Evolutionary conservation across 768 basidiomycete genomes (phyloP), one percentile per base, ranked within the genome.

Genomic region (Macrolepiota dolichaula): DNA sequence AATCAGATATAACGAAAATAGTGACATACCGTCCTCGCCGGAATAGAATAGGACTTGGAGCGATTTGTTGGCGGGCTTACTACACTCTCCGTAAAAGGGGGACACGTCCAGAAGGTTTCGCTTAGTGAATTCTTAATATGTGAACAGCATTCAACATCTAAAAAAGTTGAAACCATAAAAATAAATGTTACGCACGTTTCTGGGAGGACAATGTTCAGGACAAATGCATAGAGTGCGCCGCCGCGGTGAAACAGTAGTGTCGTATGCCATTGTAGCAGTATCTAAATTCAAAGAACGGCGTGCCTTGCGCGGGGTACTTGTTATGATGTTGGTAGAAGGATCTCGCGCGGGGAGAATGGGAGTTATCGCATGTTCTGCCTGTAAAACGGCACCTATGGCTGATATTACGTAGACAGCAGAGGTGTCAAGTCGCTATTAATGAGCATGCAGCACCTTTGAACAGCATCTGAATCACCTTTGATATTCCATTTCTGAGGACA

Each of bases 171-270:
- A 57, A 27, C n/a, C 27, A 19, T 24, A 29, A 42, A n/a, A 25
- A 24, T 17, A 38, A 36, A 17, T 7, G 19, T 1, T 17, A 49
- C 59, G 5, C 52, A 55, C 52, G 40, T 36, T 47, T 49, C 53
- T 29, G 6, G 52, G 37, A 35, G 46, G 59, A 50, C 53, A 49
- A 32, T 61, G 59, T 54, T 47, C 53, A 24, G 53, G 59, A 38
- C 44, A 50, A 25, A 55, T 37, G 36, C 59, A 49, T n/a, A 55
- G 17, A 3, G 42, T 38, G 11, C 37, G 12, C 38, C 44, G 42
- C 15, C 52, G 59, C 32, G 32, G 46, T 11, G 44, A 47, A 47
- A 61, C 37, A 47, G 52, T 52, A 17, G 51, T 11, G 15, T 49
- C 40, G 19, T 60, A 54, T 47, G 59, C 52, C 32, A 47, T 7